Evolutionary conservation across 139 green algal species (phyloP), one percentile per base, ranked within the genome.

Genomic region (Chlorella sp.): DNA sequence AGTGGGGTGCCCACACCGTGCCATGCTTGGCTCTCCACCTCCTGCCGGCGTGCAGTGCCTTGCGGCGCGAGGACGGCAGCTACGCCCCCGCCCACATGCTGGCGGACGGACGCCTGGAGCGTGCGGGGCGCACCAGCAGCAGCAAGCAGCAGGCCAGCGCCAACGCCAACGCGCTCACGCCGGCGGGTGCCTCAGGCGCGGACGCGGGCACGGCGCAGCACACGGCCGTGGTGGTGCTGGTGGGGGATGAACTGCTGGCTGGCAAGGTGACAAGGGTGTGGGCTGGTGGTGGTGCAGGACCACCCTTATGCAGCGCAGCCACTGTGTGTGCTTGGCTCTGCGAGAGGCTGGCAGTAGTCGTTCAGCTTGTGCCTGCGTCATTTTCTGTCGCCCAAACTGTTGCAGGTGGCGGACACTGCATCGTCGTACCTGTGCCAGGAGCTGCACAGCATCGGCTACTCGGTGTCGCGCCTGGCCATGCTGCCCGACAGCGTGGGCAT

Each of bases 61-160:
- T 97, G 49, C 49, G 64, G 10, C 79, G 80, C 20, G 75, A 88
- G 42, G 90, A 96, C 67, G 92, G 92, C 60, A 86, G 14, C 49
- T 95, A 82, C 73, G 88, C 88, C 6, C 91, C 92, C 27, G 92
- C 92, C 0, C 81, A 91, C 82, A 50, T 87, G 70, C 82, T 97
- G 77, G 74, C 87, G 2, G 92, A 97, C 65, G 81, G 82, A 4
- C 75, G 91, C 17, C 76, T 94, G 70, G 92, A 97, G 73, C 75
- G 92, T 3, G 75, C 83, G 22, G 91, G 91, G 3, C 61, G 61
- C 27, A n/a, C 23, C 51, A 62, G 51, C 51, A 62, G n/a, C n/a
- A 62, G 51, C 23, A 5, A 24, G 51, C 51, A 62, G 6, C 14
- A 62, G 51, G n/a, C n/a, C n/a, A n/a, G n/a, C n/a, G n/a, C n/a